Percentiles rank a stretch among this genome's conserved stretches.
phyloP scores from a whole-genome alignment of 345 rosid species.

The Eucalyptus brandiana region DNA sequence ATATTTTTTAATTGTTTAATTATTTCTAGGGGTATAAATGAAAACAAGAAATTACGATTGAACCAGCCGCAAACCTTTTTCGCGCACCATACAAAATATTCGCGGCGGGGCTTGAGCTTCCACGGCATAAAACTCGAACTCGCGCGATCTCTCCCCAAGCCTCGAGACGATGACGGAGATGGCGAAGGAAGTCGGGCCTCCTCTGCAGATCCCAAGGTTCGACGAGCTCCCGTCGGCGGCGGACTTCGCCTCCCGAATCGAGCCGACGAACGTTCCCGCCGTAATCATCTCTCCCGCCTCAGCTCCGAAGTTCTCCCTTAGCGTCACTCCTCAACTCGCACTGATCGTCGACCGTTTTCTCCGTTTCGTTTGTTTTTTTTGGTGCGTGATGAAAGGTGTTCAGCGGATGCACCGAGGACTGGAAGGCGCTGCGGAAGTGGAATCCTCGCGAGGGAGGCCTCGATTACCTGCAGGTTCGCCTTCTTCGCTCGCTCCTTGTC shows the following conservation, averaged over 20 bases:
- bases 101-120: not conserved
- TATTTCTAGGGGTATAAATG: too few species aligned
- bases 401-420: slow-evolving; percentile 35
- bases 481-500: not conserved
- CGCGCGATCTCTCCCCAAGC: not conserved
- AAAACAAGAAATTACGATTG: too few species aligned
- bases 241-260: slow-evolving; percentile 46
- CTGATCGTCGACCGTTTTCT: not conserved
- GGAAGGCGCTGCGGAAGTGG: slow-evolving; percentile 67
- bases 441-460: slow-evolving; percentile 62
- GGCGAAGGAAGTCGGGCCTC: not conserved
- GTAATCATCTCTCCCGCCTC: slow-evolving; percentile 9
- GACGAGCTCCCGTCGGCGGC: slow-evolving; percentile 34
- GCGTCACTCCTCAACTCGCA: not conserved
- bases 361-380: not conserved
- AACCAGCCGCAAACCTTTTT: not conserved
- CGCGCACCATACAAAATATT: not conserved
- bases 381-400: slow-evolving; percentile 25
- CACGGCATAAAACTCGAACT: not conserved
- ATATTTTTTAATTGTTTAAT: too few species aligned
- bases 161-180: not conserved
- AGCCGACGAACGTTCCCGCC: slow-evolving; percentile 60
- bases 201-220: slow-evolving; percentile 20
- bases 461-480: slow-evolving; percentile 60
- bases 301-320: not conserved